Conservation (phyloP, 2,329 filamentous ascomycete genomes). For the Diplocarpon mali region DNA sequence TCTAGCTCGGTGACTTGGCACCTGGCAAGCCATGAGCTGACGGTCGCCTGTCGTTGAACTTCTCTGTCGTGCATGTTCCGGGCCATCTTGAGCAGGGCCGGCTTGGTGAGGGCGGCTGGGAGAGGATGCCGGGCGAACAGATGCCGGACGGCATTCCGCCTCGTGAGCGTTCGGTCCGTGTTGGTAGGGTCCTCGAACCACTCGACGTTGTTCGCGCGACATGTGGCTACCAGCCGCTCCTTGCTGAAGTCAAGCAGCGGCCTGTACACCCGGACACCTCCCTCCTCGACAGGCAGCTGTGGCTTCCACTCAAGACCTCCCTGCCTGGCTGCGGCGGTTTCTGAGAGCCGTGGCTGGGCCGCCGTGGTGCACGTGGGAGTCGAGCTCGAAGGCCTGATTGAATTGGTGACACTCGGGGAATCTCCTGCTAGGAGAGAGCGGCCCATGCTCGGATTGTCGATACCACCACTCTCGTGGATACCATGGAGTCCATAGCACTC, state of each 20-base stretch:
- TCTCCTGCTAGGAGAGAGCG: not conserved
- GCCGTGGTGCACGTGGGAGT: not conserved
- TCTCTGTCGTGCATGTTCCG: conserved; percentile 36
- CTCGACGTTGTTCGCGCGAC: conserved; percentile 49
- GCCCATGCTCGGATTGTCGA: not conserved
- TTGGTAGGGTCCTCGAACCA: conserved; percentile 90
- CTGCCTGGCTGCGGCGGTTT: not conserved
- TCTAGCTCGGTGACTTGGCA: conserved; percentile 30
- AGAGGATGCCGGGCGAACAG: conserved; percentile 47
- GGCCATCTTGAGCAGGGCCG: conserved; percentile 51
- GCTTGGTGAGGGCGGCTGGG: conserved; percentile 58
- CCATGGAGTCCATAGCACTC: conserved; percentile 70
- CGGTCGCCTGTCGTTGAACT: conserved; percentile 38
- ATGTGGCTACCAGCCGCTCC: conserved; percentile 62
- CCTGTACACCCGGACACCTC: conserved; percentile 56
- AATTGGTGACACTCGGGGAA: not conserved
- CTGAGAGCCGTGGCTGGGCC: not conserved
- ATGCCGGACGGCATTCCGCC: conserved; percentile 69
- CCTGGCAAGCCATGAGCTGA: conserved; percentile 41
- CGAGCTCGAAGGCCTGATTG: not conserved
- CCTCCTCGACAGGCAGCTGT: conserved; percentile 36
- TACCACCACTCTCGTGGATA: conserved; percentile 51
- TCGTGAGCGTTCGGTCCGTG: conserved; percentile 60
- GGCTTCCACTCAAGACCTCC: not conserved
- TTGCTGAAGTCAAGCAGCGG: conserved; percentile 65